Evolutionary conservation across 2,329 filamentous ascomycete species (phyloP).

Genomic region (Cordyceps militaris): DNA sequence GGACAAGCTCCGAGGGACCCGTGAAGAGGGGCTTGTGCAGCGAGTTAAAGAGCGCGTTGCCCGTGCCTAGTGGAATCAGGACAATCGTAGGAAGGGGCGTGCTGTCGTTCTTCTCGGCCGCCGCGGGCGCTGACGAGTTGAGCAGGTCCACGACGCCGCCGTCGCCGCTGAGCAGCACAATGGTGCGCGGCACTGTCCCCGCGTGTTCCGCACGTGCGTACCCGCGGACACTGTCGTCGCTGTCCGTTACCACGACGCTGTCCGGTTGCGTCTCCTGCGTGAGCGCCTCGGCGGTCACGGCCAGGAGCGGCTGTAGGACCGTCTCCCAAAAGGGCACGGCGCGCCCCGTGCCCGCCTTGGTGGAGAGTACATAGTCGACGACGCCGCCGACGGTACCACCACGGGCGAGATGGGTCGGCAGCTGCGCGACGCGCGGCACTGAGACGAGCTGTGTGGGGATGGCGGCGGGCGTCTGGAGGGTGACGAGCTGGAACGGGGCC

Average conservation of each 20-base stretch:
- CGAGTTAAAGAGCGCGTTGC: slow-evolving; percentile 58
- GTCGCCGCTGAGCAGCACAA: slow-evolving; percentile 80
- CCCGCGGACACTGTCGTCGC: slow-evolving; percentile 54
- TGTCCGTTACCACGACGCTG: slow-evolving; percentile 50
- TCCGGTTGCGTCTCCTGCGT: slow-evolving; percentile 7
- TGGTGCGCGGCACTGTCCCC: slow-evolving; percentile 36
- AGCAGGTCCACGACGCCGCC: slow-evolving; percentile 79
- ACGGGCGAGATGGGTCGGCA: slow-evolving; percentile 33
- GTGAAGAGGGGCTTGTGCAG: slow-evolving; percentile 51
- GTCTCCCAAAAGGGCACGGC: slow-evolving; percentile 49
- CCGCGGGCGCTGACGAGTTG: slow-evolving; percentile 44
- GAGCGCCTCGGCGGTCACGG: slow-evolving; percentile 27
- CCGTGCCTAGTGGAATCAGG: slow-evolving; percentile 56
- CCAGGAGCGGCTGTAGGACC: slow-evolving; percentile 50
- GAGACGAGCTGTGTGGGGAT: slow-evolving; percentile 32
- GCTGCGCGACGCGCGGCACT: slow-evolving; percentile 27
- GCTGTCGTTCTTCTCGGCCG: neutral
- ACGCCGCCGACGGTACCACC: neutral
- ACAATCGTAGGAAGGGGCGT: slow-evolving; percentile 37
- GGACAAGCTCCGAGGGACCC: slow-evolving; percentile 36
- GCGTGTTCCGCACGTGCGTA: slow-evolving; percentile 41
- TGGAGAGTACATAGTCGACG: slow-evolving; percentile 62
- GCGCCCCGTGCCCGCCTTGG: slow-evolving; percentile 53
- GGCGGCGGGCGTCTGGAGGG: slow-evolving; percentile 23
- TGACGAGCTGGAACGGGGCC: slow-evolving; percentile 23